Base-by-base conservation (phyloP, 116 monocot species). In the Zostera marina region DNA sequence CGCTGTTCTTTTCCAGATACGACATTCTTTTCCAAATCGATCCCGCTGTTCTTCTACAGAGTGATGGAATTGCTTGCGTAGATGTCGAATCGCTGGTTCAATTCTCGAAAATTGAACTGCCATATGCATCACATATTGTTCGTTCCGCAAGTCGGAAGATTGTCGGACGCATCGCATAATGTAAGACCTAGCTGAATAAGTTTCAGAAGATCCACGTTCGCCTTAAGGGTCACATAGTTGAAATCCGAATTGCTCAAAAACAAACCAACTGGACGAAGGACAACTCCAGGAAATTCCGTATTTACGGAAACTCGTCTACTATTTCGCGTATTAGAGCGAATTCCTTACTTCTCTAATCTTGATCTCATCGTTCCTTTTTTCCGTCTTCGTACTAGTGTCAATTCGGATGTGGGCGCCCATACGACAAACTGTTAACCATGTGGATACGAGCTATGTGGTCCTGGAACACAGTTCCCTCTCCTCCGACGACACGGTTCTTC, bases 221-320 rank as follows among this genome's bases (percentile, higher is more conserved):
- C 47, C 77, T 77, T 77, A 21, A 77, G 60, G 21, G 64, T 72
- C 41, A 17, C 52, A 57, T 72, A 77, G 60, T 68, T 10, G 64
- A 52, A 81, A 17, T 89, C 84, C 23, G 78, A 66, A 45, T 32
- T 70, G 11, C 71, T 69, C n/a, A 63, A 68, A 67, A 79, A 89
- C 38, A 38, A 63, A 1, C 84, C 84, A 4, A 89, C 49, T 12
- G 84, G 89, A 41, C 78, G 80, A 41, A 73, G 70, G 11, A 84
- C 77, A 55, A 89, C 65, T 7, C 84, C 89, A 8, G 89, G 84
- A 68, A 89, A 87, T 74, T 87, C 82, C 17, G 87, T 82, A 61
- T 87, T 82, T 51, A 82, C 16, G 79, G 72, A 62, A 57, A 87
- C 5, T 72, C 64, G 11, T 87, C 82, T 20, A 87, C 82, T 59